phyloP scores from a whole-genome alignment of 495 filamentous ascomycete genomes.

The Paragyromitra xinjiangensis region DNA sequence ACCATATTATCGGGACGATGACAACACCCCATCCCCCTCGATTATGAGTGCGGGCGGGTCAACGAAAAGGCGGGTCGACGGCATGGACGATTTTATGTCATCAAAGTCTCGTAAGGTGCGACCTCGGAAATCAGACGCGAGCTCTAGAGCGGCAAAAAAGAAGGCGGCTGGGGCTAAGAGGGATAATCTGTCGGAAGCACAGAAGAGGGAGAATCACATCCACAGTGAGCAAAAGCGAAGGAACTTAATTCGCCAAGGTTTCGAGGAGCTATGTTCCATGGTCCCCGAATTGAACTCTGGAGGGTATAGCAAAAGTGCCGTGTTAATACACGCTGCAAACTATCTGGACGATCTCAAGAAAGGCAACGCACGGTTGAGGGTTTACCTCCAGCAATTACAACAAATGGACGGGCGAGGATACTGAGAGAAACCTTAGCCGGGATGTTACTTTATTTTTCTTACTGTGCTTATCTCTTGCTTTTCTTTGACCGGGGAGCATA shows the following conservation, averaged over 20 bases:
- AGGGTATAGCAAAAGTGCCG: slow-evolving; percentile 80
- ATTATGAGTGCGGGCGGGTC: slow-evolving; percentile 42
- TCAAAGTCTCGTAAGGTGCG: slow-evolving; percentile 54
- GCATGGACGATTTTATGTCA: slow-evolving; percentile 50
- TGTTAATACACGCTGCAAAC: slow-evolving; percentile 73
- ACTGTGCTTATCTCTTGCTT: slow-evolving; percentile 32
- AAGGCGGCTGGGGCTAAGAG: slow-evolving; percentile 60
- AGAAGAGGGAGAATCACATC: slow-evolving; percentile 89
- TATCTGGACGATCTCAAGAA: slow-evolving; percentile 76
- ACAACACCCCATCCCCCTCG: slow-evolving; percentile 53
- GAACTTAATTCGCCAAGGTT: slow-evolving; percentile 78
- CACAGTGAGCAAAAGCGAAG: slow-evolving; percentile 86
- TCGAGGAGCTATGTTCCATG: slow-evolving; percentile 73
- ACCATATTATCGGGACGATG: slow-evolving; percentile 49
- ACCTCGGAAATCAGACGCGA: slow-evolving; percentile 51
- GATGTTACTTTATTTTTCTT: slow-evolving; percentile 15
- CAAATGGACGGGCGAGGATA: slow-evolving; percentile 52
- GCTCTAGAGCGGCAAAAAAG: slow-evolving; percentile 49
- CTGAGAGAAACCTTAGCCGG: slow-evolving; percentile 5
- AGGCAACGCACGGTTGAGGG: slow-evolving; percentile 65
- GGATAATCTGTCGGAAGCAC: slow-evolving; percentile 81
- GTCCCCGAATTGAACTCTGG: slow-evolving; percentile 75
- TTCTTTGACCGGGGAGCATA: slow-evolving; percentile 30
- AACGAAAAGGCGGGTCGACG: slow-evolving; percentile 53
- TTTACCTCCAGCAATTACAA: slow-evolving; percentile 54